Evolutionary conservation across 73 alveolate species (phyloP).

Genomic region (Tetrahymena elliotti): DNA sequence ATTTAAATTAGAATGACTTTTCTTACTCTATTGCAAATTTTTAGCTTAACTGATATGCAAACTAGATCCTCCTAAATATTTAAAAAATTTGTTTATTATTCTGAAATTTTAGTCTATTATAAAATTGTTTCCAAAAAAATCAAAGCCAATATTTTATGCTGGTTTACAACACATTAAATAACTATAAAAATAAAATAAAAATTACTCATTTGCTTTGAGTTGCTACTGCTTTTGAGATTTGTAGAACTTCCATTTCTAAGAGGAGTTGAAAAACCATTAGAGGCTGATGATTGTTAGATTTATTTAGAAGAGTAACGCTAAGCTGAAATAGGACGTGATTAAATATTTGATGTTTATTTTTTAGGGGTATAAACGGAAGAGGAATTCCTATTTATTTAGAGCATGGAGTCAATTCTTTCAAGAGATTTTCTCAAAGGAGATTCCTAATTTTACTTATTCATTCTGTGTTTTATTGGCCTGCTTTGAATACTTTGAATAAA

Average conservation of each 20-base stretch:
- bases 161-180: neutral
- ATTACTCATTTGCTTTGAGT: neutral
- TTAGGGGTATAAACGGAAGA: neutral
- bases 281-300: neutral
- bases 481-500: neutral
- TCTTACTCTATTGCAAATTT: neutral
- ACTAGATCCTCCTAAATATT: neutral
- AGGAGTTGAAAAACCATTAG: neutral
- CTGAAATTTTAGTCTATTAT: too few species aligned
- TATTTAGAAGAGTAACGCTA: neutral
- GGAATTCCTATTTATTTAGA: neutral
- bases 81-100: neutral
- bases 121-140: too few species aligned
- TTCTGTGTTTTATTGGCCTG: neutral
- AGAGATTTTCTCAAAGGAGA: neutral
- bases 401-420: neutral
- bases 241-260: neutral
- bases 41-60: neutral
- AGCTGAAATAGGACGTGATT: neutral
- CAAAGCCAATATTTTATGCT: neutral
- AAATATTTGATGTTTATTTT: neutral
- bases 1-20: neutral
- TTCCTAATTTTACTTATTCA: neutral
- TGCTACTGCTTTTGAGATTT: neutral
- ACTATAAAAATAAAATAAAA: neutral